Conservation (phyloP, 371 early-diverging fungal species). For the Fennellomyces sp. region DNA sequence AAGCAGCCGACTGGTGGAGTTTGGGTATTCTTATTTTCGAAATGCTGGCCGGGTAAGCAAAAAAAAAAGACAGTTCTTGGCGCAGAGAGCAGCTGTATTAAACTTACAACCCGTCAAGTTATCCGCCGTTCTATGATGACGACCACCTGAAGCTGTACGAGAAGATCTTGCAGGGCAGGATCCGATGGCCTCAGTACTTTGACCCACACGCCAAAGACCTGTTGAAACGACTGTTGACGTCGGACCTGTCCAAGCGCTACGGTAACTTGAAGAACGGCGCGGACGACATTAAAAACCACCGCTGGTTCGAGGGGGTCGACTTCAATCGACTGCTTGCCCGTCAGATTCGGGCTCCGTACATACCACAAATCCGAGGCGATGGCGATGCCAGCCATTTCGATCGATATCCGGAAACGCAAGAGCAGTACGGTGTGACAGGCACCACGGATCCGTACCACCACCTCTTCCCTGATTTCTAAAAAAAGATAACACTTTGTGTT, state of each 20-base stretch:
- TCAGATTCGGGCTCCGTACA: constrained; percentile 88
- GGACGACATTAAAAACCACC: constrained; percentile 90
- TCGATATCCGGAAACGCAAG: constrained; percentile 82
- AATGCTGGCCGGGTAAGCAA: constrained; percentile 43
- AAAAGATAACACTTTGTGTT: neutral
- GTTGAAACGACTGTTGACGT: constrained; percentile 82
- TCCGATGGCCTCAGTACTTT: constrained; percentile 90
- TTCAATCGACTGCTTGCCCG: constrained; percentile 79
- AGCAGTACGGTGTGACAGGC: constrained; percentile 50
- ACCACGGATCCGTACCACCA: constrained; percentile 26
- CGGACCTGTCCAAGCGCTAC: constrained; percentile 89
- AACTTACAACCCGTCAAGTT: constrained; percentile 53
- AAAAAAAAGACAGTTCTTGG: no score
- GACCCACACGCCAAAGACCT: constrained; percentile 91
- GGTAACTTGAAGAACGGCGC: constrained; percentile 92
- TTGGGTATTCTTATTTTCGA: constrained; percentile 92
- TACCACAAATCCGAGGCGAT: constrained; percentile 82
- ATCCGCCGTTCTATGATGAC: constrained; percentile 97
- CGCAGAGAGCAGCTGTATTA: neutral
- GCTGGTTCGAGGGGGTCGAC: constrained; percentile 95
- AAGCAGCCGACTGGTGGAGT: constrained; percentile 98
- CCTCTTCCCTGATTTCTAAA: constrained; percentile 34
- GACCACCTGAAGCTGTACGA: constrained; percentile 95
- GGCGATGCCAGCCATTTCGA: constrained; percentile 97
- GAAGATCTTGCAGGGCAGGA: constrained; percentile 88